Base-by-base conservation (phyloP, 2,329 filamentous ascomycete genomes). In the Epichloe scottii region DNA sequence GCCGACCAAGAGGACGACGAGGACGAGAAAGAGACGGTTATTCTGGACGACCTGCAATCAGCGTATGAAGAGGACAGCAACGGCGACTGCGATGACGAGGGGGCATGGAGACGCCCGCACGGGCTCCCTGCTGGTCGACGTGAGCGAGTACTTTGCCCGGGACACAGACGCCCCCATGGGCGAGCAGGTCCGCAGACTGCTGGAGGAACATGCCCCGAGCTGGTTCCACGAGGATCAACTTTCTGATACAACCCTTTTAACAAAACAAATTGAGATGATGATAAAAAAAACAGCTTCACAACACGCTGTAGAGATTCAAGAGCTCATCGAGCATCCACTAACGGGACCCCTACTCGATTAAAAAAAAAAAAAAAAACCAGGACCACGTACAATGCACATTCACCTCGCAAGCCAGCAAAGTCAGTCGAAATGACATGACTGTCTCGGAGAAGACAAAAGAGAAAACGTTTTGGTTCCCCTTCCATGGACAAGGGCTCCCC, bases 11-110 rank as follows among this genome's bases (percentile, higher is more conserved):
- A n/a, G 8, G 46, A 55, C 6, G 46, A 46, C 14, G 56, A 56
- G 2, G 54, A 52, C 1, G 58, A 57, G 12, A 35, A 53, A 17
- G 44, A 53, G 30, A 47, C 43, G 2, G 12, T 49, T 15, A 43
- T 49, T 5, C 10, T 49, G 5, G 46, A 47, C 15, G 46, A 48
- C 23, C 7, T n/a, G 23, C 19, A 21, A 30, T 41, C 17, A 3
- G 15, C 7, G 5, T 50, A 49, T 17, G 53, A 48, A n/a, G 37
- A 41, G 4, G 35, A 15, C 14, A 53, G 49, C 3, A 52, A 49
- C 5, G 53, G 52, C 5, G 51, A 53, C 5, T 47, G 30, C n/a
- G 33, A 51, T 17, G 50, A 37, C 14, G 42, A 35, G 1, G 49
- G 48, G 15, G 54, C 45, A 53, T 2, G 50, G 52, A 1, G 52